These are phyloP conservation scores for Rosa rugosa DNA, from an alignment of 306 rosid genomes.

Conservation along the genomic window DNA sequence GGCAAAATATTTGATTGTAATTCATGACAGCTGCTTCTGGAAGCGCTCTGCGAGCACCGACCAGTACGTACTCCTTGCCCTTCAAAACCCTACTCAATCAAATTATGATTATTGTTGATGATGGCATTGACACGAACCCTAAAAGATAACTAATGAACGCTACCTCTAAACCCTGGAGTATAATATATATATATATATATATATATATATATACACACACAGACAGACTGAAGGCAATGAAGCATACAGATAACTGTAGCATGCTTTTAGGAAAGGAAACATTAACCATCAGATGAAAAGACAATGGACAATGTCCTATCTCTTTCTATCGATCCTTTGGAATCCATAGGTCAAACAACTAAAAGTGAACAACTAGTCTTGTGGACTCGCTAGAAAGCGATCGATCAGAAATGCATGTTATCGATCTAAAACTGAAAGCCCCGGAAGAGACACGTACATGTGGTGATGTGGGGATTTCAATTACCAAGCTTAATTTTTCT, in stretches of 20 bases:
- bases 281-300: background rate
- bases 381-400: background rate
- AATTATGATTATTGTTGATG: background rate
- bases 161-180: background rate
- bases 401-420: background rate
- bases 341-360: background rate
- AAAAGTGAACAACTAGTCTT: background rate
- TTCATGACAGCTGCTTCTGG: background rate
- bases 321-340: background rate
- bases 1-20: no score
- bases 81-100: background rate
- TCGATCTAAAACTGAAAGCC: background rate
- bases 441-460: slow-evolving; percentile 3
- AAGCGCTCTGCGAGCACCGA: background rate
- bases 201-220: no score
- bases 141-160: background rate
- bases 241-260: background rate
- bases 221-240: background rate
- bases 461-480: background rate
- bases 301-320: background rate
- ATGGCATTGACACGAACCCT: background rate
- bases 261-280: background rate
- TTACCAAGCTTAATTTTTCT: background rate
- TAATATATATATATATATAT: no score
- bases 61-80: background rate